Percentiles rank a stretch among this genome's conserved stretches.
Evolutionary conservation across 2,329 filamentous ascomycete species (phyloP).

Genomic region (Phaeosphaeria sp.): DNA sequence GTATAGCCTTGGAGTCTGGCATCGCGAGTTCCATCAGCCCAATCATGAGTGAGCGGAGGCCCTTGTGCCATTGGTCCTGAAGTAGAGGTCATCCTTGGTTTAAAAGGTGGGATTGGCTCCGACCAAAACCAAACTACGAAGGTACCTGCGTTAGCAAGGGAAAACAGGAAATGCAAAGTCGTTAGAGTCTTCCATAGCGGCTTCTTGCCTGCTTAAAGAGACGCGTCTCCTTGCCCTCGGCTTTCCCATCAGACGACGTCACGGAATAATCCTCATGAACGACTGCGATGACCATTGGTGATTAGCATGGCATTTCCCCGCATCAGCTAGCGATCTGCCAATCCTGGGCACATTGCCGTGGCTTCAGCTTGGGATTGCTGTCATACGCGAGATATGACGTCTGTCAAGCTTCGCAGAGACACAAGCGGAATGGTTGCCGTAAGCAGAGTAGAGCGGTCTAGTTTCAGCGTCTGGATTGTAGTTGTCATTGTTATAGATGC

Average conservation of each 20-base stretch:
- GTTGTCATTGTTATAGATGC: not conserved
- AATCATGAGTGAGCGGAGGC: slow-evolving; percentile 26
- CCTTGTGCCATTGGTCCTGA: slow-evolving; percentile 23
- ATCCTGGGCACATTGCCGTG: slow-evolving; percentile 10
- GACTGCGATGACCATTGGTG: slow-evolving; percentile 10
- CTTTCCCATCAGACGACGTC: slow-evolving; percentile 13
- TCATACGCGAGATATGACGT: slow-evolving; percentile 20
- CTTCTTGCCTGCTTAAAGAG: slow-evolving; percentile 9
- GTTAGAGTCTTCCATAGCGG: not conserved
- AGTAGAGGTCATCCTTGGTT: slow-evolving; percentile 8
- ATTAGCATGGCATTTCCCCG: slow-evolving; percentile 10
- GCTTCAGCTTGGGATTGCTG: slow-evolving; percentile 11
- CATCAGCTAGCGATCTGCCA: slow-evolving; percentile 8
- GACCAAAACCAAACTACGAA: not conserved
- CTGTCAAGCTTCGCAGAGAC: slow-evolving; percentile 4
- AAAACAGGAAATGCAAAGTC: not conserved
- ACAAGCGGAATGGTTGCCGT: slow-evolving; percentile 9
- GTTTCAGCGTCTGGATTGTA: not conserved
- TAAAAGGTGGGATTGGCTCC: not conserved
- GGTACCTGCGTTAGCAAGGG: not conserved
- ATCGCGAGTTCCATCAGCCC: slow-evolving; percentile 18
- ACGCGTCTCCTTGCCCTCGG: slow-evolving; percentile 8
- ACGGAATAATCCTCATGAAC: slow-evolving; percentile 7
- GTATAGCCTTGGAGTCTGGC: slow-evolving; percentile 12
- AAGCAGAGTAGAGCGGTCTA: not conserved